phyloP scores from a whole-genome alignment of 2,329 filamentous ascomycete species.

The Camptophora hylomeconis region DNA sequence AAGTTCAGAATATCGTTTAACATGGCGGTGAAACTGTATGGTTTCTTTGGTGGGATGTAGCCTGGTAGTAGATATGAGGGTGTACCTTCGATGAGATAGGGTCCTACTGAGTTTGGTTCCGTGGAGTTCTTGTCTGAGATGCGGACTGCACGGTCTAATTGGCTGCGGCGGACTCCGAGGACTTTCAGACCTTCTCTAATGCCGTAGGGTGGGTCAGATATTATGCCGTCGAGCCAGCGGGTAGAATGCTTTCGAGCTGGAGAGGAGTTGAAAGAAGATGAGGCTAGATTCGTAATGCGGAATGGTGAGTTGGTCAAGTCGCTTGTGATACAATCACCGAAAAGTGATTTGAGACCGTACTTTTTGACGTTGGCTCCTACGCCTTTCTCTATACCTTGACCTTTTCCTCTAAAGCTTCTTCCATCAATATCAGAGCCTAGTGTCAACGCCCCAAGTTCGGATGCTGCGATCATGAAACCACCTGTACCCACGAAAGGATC shows the following conservation, averaged over 20 bases:
- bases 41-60: constrained; percentile 78
- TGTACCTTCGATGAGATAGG: constrained; percentile 51
- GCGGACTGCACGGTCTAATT: too few relatives aligned
- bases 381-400: constrained; percentile 22
- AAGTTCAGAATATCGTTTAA: constrained; percentile 82
- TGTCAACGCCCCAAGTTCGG: constrained; percentile 73
- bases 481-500: constrained; percentile 95
- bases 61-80: constrained; percentile 55
- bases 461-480: constrained; percentile 79
- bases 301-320: constrained; percentile 84
- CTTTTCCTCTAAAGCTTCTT: constrained; percentile 64
- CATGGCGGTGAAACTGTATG: constrained; percentile 85
- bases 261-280: too few relatives aligned
- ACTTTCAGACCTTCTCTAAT: constrained; percentile 86
- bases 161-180: constrained; percentile 45
- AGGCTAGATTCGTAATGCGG: constrained; percentile 27
- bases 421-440: constrained; percentile 92
- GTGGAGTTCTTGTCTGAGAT: too few relatives aligned
- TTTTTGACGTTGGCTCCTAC: constrained; percentile 67
- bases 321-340: constrained; percentile 69
- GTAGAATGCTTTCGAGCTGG: constrained; percentile 5
- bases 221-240: constrained; percentile 69
- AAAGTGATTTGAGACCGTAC: constrained; percentile 53
- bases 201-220: constrained; percentile 93
- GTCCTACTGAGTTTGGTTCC: constrained; percentile 1